Percentiles rank a stretch among this genome's conserved stretches.
Evolutionary conservation across 2,329 filamentous ascomycete genomes (phyloP).

Genomic region (Shiraia sp.): DNA sequence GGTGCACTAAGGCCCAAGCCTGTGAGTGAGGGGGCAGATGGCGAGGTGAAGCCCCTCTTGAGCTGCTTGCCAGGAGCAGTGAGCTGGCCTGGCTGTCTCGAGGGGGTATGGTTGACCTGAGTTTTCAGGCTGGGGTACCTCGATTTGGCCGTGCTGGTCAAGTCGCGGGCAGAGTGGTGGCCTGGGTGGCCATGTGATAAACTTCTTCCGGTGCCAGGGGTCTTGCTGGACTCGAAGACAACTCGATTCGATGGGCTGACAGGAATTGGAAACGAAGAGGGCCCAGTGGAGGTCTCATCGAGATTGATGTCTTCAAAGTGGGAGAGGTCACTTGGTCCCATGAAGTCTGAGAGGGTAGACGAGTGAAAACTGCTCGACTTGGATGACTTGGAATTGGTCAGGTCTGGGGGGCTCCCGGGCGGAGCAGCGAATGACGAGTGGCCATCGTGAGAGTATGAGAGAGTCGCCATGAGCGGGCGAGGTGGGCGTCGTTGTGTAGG

Average conservation of each 20-base stretch:
- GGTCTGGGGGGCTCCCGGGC: conserved; percentile 74
- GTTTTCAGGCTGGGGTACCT: conserved; percentile 48
- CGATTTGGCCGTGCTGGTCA: conserved; percentile 42
- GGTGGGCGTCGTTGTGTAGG: conserved; percentile 22
- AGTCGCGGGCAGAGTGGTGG: conserved; percentile 42
- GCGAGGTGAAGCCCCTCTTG: conserved; percentile 48
- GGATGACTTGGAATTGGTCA: conserved; percentile 84
- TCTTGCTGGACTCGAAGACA: conserved; percentile 34
- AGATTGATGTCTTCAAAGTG: conserved; percentile 95
- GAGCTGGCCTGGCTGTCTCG: conserved; percentile 37
- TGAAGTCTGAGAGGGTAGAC: conserved; percentile 69
- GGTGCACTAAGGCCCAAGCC: conserved; percentile 36
- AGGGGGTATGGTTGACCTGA: conserved; percentile 41
- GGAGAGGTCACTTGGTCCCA: conserved; percentile 66
- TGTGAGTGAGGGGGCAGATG: conserved; percentile 40
- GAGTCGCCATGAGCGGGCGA: conserved; percentile 44
- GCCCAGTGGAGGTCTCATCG: conserved; percentile 58
- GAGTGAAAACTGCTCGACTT: conserved; percentile 89
- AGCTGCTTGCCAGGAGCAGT: conserved; percentile 44
- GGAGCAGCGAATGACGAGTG: conserved; percentile 46
- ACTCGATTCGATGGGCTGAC: conserved; percentile 31
- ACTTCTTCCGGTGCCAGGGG: conserved; percentile 17
- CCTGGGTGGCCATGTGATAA: conserved; percentile 20
- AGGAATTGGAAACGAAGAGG: conserved; percentile 51
- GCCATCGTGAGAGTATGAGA: conserved; percentile 33